Percentiles rank a stretch among this genome's conserved stretches.
phyloP scores from a whole-genome alignment of 2,329 filamentous ascomycete species.

The Cadophora gregata region DNA sequence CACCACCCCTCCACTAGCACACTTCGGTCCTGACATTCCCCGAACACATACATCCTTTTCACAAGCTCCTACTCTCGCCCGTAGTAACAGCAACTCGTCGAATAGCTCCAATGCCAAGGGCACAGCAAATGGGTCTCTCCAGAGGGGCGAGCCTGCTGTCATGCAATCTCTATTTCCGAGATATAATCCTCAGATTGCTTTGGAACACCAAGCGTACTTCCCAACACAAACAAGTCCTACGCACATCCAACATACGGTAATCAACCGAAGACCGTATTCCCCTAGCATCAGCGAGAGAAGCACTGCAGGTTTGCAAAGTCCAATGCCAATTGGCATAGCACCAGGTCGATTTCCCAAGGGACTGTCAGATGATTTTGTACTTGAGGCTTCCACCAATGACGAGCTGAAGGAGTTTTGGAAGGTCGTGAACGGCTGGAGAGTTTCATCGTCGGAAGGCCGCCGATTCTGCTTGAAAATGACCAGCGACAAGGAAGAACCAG shows the following conservation, averaged over 20 bases:
- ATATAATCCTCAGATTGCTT: slow-evolving; percentile 71
- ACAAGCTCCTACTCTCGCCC: slow-evolving; percentile 55
- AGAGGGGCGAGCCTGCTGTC: slow-evolving; percentile 46
- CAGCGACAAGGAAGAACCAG: slow-evolving; percentile 63
- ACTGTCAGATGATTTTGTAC: slow-evolving; percentile 39
- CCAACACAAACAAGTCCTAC: slow-evolving; percentile 70
- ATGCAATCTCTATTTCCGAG: slow-evolving; percentile 78
- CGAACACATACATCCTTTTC: slow-evolving; percentile 59
- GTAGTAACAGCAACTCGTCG: slow-evolving; percentile 56
- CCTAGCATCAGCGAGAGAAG: slow-evolving; percentile 40
- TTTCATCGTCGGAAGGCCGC: slow-evolving; percentile 62
- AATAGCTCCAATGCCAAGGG: slow-evolving; percentile 62
- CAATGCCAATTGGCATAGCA: slow-evolving; percentile 35
- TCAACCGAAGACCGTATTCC: slow-evolving; percentile 69
- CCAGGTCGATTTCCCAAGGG: slow-evolving; percentile 40
- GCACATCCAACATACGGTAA: slow-evolving; percentile 66
- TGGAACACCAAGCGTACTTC: slow-evolving; percentile 73
- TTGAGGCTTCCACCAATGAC: slow-evolving; percentile 52
- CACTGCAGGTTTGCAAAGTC: slow-evolving; percentile 39
- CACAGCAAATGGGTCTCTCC: slow-evolving; percentile 37
- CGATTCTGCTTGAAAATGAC: slow-evolving; percentile 64
- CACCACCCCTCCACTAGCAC: slow-evolving; percentile 37
- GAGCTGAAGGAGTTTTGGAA: slow-evolving; percentile 72
- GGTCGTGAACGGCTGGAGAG: slow-evolving; percentile 72
- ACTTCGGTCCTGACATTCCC: slow-evolving; percentile 41